Evolutionary conservation across 1,284 basidiomycete species (phyloP), one percentile per base, ranked within the genome.

Genomic region (Xerocomus amazonicus): DNA sequence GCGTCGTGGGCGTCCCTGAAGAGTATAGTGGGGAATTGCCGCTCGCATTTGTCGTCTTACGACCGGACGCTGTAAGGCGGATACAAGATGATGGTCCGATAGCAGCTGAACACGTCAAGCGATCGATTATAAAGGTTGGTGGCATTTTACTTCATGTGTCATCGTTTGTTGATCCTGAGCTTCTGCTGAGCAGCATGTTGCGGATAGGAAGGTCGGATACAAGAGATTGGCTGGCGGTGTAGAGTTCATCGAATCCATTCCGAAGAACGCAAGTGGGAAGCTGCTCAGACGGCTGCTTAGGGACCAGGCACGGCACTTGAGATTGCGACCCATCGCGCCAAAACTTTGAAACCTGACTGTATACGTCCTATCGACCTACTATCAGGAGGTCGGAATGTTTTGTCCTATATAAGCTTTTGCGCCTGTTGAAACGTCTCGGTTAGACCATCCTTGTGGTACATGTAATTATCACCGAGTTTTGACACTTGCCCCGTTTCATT

Each of bases 21-120:
- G 87, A 91, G 13, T 87, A 83, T 56, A 85, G 79, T 43, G 90
- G 90, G 33, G 90, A 93, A 61, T 59, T 89, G 4, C 90, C 91
- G 0, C 64, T 87, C 40, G 87, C 86, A 0, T 91, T 80, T 59
- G 72, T 91, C n/a, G 81, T 83, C 2, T 73, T 81, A 9, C 73
- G 71, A 45, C 63, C 72, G 3, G 65, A 69, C 6, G 76, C 79
- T 0, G 63, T 65, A 16, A 66, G 68, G 45, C 71, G 74, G 14
- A 66, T 75, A 16, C 57, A 57, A 19, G 17, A 37, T 10, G 67
- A 73, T 23, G 19, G 19, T 53, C 56, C 72, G 6, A 39, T 45
- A 0, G 73, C 70, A 12, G 68, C 59, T 3, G 67, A 69, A n/a
- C 64, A 63, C 53, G 64, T 79, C 34, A 83, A 80, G 63, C 59